A percentile compares a stretch with the other conserved stretches of the same genome.
Conservation (phyloP, 2,329 filamentous ascomycete genomes). For the Didymella pomorum region DNA sequence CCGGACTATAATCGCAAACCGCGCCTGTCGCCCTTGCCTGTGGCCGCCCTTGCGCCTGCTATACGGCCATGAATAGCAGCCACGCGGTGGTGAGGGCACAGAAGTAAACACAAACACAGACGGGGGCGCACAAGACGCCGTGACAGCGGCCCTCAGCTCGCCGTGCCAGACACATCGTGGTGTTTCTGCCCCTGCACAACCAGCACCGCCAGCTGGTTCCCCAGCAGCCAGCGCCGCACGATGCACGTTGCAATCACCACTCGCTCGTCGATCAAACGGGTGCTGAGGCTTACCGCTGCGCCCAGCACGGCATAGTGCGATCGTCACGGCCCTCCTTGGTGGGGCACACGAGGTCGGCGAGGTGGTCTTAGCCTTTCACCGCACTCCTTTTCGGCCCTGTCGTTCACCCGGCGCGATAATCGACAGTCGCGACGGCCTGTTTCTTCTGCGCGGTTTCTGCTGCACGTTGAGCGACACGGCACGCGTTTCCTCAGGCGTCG, state of each 20-base stretch:
- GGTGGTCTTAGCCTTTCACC: conserved; percentile 39
- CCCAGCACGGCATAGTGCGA: conserved; percentile 36
- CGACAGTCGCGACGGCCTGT: conserved; percentile 11
- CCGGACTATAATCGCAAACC: conserved; percentile 21
- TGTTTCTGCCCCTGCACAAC: conserved; percentile 20
- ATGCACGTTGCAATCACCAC: conserved; percentile 44
- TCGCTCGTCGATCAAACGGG: conserved; percentile 51
- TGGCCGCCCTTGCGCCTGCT: conserved; percentile 16
- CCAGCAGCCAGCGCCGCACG: conserved; percentile 35
- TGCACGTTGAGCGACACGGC: conserved; percentile 14
- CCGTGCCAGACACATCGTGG: conserved; percentile 17
- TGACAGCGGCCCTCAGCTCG: conserved; percentile 24
- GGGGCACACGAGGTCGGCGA: conserved; percentile 49
- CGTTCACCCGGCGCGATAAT: conserved; percentile 29
- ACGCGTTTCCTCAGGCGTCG: conserved; percentile 16
- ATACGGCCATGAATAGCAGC: conserved; percentile 21
- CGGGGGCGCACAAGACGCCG: conserved; percentile 4
- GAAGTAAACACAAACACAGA: background rate
- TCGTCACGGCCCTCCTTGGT: conserved; percentile 40
- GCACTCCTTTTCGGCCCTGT: conserved; percentile 40
- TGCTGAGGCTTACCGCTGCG: conserved; percentile 44
- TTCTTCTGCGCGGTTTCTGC: conserved; percentile 20
- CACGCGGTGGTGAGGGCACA: conserved; percentile 12
- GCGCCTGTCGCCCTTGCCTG: conserved; percentile 23
- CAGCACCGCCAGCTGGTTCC: conserved; percentile 16